Conservation (phyloP, 352 stramenopile species). For the Globisporangium spinosum region DNA sequence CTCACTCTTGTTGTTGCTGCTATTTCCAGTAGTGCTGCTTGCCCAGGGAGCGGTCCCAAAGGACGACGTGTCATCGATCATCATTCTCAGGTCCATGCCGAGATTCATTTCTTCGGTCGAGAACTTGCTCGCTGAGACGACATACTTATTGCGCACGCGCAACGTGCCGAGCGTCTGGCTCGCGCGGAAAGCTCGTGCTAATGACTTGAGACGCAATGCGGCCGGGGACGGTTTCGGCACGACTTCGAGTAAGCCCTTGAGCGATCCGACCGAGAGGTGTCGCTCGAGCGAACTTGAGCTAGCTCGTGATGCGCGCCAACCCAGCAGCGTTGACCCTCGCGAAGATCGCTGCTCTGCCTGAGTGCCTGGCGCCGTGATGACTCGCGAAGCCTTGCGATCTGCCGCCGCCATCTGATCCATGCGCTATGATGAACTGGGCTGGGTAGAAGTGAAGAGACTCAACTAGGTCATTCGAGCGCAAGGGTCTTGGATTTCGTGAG, state of each 20-base stretch:
- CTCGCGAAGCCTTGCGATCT: constrained; percentile 14
- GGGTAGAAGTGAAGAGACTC: neutral
- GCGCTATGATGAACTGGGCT: neutral
- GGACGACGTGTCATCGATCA: constrained; percentile 24
- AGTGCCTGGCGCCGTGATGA: constrained; percentile 18
- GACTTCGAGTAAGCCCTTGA: constrained; percentile 15
- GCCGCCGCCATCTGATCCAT: constrained; percentile 9
- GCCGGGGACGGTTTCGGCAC: constrained; percentile 38
- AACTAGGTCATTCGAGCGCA: neutral
- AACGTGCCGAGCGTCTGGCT: constrained; percentile 45
- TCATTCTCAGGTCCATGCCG: constrained; percentile 29
- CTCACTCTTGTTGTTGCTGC: constrained; percentile 9
- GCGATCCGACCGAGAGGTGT: constrained; percentile 12
- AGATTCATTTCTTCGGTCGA: constrained; percentile 38
- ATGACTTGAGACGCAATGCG: constrained; percentile 33
- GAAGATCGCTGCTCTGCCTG: constrained; percentile 2
- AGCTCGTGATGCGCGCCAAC: constrained; percentile 14
- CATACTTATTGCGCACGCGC: constrained; percentile 32
- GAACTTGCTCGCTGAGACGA: constrained; percentile 34
- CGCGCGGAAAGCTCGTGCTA: constrained; percentile 52
- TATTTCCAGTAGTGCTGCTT: neutral
- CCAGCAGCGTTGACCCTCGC: constrained; percentile 5
- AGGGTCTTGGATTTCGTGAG: neutral
- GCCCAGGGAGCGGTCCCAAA: constrained; percentile 12
- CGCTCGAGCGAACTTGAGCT: constrained; percentile 11